A percentile compares a stretch with the other conserved stretches of the same genome.
Conservation (phyloP, 257 asterid species). For the Anisodus acutangulus region DNA sequence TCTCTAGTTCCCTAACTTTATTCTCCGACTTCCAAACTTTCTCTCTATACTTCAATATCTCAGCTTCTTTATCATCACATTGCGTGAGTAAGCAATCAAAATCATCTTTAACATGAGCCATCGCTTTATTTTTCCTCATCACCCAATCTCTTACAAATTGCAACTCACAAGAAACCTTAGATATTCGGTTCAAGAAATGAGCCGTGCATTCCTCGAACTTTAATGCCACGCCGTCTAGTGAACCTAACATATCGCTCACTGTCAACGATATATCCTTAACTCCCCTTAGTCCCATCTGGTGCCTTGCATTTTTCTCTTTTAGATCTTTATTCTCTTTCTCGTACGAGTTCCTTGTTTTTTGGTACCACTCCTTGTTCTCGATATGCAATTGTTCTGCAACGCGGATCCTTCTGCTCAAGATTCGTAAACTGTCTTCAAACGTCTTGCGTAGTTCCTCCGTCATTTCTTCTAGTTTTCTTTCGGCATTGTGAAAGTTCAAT, state of each 20-base stretch:
- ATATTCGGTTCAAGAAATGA: conserved; percentile 65
- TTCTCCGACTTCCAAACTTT: conserved; percentile 68
- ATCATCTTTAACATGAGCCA: conserved; percentile 50
- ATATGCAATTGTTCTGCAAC: conserved; percentile 86
- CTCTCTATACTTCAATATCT: conserved; percentile 64
- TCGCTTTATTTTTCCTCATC: conserved; percentile 59
- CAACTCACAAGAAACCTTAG: conserved; percentile 68
- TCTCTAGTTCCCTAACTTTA: conserved; percentile 72
- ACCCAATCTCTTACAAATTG: conserved; percentile 72
- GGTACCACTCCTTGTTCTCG: conserved; percentile 73
- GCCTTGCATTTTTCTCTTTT: conserved; percentile 33
- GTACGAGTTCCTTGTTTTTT: conserved; percentile 45
- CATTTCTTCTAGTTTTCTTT: conserved; percentile 67
- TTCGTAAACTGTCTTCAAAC: conserved; percentile 67
- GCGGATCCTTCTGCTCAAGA: conserved; percentile 75
- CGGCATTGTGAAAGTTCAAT: conserved; percentile 50
- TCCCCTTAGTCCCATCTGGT: conserved; percentile 39
- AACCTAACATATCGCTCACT: conserved; percentile 57
- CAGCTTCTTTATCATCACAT: conserved; percentile 70
- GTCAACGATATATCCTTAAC: conserved; percentile 53
- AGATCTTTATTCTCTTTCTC: conserved; percentile 55
- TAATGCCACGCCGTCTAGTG: conserved; percentile 56
- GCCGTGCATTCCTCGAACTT: conserved; percentile 62
- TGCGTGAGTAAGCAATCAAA: conserved; percentile 56
- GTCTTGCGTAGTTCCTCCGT: conserved; percentile 64